Evolutionary conservation across 148 eudicot genomes (phyloP).

Genomic region (Drosera capensis): DNA sequence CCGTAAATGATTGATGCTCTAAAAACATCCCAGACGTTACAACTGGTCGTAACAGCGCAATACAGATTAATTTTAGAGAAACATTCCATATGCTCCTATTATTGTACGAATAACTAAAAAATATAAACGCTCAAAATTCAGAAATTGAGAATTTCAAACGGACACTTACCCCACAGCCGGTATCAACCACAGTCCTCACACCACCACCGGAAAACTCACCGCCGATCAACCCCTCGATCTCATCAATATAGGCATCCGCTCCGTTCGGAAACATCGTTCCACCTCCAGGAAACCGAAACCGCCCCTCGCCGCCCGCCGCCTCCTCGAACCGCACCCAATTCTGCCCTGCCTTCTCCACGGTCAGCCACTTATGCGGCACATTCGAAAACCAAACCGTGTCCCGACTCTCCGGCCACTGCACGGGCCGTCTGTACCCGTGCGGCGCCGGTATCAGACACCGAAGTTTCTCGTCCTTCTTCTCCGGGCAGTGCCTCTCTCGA

Average conservation of each 20-base stretch:
- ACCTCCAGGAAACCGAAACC: slow-evolving; percentile 84
- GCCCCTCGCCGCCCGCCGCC: slow-evolving; percentile 69
- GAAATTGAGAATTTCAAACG: background rate
- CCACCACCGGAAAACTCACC: slow-evolving; percentile 31
- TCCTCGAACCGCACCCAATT: slow-evolving; percentile 82
- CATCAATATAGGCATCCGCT: slow-evolving; percentile 73
- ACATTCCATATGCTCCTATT: no score
- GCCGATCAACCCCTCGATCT: slow-evolving; percentile 56
- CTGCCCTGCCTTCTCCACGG: slow-evolving; percentile 83
- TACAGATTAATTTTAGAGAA: no score
- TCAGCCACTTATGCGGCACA: slow-evolving; percentile 85
- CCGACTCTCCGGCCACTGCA: slow-evolving; percentile 72
- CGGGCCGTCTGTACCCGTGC: slow-evolving; percentile 46
- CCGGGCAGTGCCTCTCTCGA: slow-evolving; percentile 78
- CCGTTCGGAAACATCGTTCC: slow-evolving; percentile 91
- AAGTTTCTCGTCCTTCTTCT: slow-evolving; percentile 21
- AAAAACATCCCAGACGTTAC: no score
- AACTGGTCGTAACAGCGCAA: no score
- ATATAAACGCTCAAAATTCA: background rate
- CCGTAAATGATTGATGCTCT: no score
- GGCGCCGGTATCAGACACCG: slow-evolving; percentile 68
- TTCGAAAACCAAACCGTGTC: slow-evolving; percentile 71
- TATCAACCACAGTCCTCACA: slow-evolving; percentile 74
- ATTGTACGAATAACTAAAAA: background rate
- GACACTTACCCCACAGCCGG: slow-evolving; percentile 89